Base-by-base conservation (phyloP, 2,329 filamentous ascomycete species). In the Fusarium continuum region DNA sequence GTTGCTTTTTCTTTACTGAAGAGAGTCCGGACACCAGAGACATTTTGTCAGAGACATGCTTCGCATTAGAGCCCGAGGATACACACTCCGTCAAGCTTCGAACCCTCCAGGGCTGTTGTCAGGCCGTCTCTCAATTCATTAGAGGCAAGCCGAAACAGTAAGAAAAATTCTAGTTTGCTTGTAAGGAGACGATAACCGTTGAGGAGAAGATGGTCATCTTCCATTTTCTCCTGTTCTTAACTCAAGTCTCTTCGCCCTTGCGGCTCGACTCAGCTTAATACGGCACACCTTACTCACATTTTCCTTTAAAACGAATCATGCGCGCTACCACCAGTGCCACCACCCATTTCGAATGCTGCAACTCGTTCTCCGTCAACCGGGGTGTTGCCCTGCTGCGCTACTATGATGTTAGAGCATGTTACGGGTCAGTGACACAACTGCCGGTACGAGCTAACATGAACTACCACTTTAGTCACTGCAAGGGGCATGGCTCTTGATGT, bases 401-500 rank as follows among this genome's bases (percentile, higher is more conserved):
- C 36, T 35, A 28, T 23, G 19, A 43, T 60, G 44, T 32, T 43
- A 40, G 36, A 38, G 32, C 32, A 46, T 43, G 31, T 35, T 43
- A 51, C 39, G 29, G 46, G 26, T 32, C n/a, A 58, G 22, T 29
- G 22, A 38, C 13, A 32, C 36, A 20, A 40, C 35, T 41, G 20
- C 20, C 29, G 35, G 26, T 41, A 40, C 29, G 10, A 44, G 35
- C 44, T 44, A 50, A 46, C 45, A 44, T 28, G 29, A 35, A 14
- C 35, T 48, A 43, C 34, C 48, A 19, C 36, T 45, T 39, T 48
- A 53, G 35, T 43, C 47, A 39, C 58, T 68, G 59, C 67, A 68
- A 44, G 67, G 67, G 62, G 62, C 32, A 25, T 34, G 19, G 34
- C 48, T 32, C 32, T 43, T 57, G 43, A 31, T 60, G 34, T 34